A percentile compares a stretch with the other conserved stretches of the same genome.
phyloP scores from a whole-genome alignment of 2,329 filamentous ascomycete species.

The Colletotrichum sp. region DNA sequence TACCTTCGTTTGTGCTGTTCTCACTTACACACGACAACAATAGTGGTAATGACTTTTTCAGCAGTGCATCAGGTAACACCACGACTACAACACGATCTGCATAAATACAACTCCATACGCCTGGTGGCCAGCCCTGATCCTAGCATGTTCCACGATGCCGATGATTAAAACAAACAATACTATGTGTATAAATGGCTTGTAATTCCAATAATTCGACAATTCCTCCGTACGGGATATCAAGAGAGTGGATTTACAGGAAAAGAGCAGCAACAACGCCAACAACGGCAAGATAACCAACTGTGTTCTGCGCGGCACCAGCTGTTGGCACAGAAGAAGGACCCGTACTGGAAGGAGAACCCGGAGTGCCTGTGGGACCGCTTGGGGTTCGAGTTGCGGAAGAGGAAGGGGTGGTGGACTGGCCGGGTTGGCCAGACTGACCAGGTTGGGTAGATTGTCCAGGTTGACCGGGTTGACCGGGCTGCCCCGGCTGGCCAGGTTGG shows the following conservation, averaged over 20 bases:
- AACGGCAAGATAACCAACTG: slow-evolving; percentile 38
- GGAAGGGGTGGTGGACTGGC: neutral
- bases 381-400: neutral
- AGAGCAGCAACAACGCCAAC: slow-evolving; percentile 44
- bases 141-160: neutral
- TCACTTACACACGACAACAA: neutral
- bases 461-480: neutral
- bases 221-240: neutral
- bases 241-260: slow-evolving; percentile 40
- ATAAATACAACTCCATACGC: neutral
- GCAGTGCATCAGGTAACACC: neutral
- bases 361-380: slow-evolving; percentile 3
- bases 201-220: neutral
- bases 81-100: neutral
- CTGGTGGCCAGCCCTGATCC: neutral
- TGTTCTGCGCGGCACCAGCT: slow-evolving; percentile 33
- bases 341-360: slow-evolving; percentile 2
- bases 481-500: slow-evolving; percentile 1
- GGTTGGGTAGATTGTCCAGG: neutral
- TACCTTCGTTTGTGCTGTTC: neutral
- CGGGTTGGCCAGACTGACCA: slow-evolving; percentile 14
- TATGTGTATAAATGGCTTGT: neutral
- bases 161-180: neutral
- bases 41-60: neutral
- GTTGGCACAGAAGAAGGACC: slow-evolving; percentile 25